Conservation (phyloP, 176 grass and related monocot genomes). For the Oryza glaberrima region DNA sequence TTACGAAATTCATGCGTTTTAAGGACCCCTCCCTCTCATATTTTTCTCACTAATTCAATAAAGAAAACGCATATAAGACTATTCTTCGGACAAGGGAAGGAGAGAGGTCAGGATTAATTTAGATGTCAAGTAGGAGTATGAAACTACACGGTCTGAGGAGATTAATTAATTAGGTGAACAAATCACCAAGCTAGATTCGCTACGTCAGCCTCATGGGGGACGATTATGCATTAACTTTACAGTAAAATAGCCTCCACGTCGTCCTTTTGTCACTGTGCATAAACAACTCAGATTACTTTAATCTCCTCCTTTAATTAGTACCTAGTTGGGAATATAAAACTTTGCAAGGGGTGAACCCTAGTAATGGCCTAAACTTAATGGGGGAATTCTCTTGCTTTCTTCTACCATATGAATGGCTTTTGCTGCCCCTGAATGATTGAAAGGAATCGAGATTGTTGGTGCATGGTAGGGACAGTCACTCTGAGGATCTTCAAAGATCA, state of each 20-base stretch:
- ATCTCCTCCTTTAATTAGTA: slow-evolving; percentile 34
- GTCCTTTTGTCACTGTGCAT: slow-evolving; percentile 33
- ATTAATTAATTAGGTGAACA: slow-evolving; percentile 27
- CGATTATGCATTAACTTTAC: slow-evolving; percentile 29
- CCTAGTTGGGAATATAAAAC: slow-evolving; percentile 47
- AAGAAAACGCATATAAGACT: not conserved
- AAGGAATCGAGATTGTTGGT: slow-evolving; percentile 42
- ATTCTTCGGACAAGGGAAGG: too few relatives aligned
- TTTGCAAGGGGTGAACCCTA: slow-evolving; percentile 35
- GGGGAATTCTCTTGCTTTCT: slow-evolving; percentile 32
- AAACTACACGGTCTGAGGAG: not conserved
- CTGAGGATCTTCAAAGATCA: slow-evolving; percentile 45
- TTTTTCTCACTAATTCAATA: not conserved
- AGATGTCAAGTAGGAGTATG: slow-evolving; percentile 20
- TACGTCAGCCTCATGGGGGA: slow-evolving; percentile 24
- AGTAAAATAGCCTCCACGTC: slow-evolving; percentile 40
- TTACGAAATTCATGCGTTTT: too few relatives aligned
- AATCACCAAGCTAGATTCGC: slow-evolving; percentile 44
- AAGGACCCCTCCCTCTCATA: not conserved
- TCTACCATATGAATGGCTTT: slow-evolving; percentile 35
- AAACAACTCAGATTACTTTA: slow-evolving; percentile 31
- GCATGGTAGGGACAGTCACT: slow-evolving; percentile 47
- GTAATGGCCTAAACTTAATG: slow-evolving; percentile 37
- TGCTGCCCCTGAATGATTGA: slow-evolving; percentile 59
- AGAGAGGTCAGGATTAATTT: not conserved